Percentiles rank a stretch among this genome's conserved stretches.
Conservation (phyloP, 1,139 yeast genomes). For the Eremothecium gossypii region DNA sequence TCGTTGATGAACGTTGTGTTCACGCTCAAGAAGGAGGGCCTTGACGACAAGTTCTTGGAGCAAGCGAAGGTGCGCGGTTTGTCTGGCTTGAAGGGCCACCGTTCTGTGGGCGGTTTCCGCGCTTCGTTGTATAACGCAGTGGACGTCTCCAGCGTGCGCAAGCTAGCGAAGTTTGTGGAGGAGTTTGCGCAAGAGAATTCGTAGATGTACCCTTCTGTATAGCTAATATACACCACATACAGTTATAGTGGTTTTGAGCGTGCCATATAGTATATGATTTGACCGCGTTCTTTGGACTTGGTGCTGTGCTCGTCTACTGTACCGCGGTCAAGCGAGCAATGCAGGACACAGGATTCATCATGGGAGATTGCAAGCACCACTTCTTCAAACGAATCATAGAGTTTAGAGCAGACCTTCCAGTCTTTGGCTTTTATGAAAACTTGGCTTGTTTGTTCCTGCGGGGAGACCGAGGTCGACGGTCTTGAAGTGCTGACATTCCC, state of each 20-base stretch:
- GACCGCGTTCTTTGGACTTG: constrained; percentile 22
- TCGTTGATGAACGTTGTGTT: constrained; percentile 92
- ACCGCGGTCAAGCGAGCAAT: constrained; percentile 27
- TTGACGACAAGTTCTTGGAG: constrained; percentile 59
- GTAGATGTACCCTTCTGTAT: constrained; percentile 4
- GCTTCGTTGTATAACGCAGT: constrained; percentile 91
- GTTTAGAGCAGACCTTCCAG: constrained; percentile 28
- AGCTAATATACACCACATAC: not conserved
- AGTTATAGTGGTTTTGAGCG: constrained; percentile 21
- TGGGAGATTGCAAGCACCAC: constrained; percentile 27
- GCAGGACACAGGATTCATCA: constrained; percentile 27
- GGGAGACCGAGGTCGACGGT: not conserved
- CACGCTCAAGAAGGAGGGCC: constrained; percentile 51
- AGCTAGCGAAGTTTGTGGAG: constrained; percentile 49
- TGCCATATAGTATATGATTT: constrained; percentile 28
- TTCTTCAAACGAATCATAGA: constrained; percentile 27
- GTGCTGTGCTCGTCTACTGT: constrained; percentile 14
- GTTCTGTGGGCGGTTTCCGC: constrained; percentile 96
- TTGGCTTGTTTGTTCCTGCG: constrained; percentile 11
- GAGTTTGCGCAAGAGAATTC: constrained; percentile 46
- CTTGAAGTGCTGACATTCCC: not conserved
- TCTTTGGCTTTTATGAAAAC: constrained; percentile 25
- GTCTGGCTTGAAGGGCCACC: constrained; percentile 85
- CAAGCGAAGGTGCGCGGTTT: constrained; percentile 50
- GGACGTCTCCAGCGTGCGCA: constrained; percentile 49